phyloP scores from a whole-genome alignment of 148 eudicot genomes.

The Persicaria maculosa region DNA sequence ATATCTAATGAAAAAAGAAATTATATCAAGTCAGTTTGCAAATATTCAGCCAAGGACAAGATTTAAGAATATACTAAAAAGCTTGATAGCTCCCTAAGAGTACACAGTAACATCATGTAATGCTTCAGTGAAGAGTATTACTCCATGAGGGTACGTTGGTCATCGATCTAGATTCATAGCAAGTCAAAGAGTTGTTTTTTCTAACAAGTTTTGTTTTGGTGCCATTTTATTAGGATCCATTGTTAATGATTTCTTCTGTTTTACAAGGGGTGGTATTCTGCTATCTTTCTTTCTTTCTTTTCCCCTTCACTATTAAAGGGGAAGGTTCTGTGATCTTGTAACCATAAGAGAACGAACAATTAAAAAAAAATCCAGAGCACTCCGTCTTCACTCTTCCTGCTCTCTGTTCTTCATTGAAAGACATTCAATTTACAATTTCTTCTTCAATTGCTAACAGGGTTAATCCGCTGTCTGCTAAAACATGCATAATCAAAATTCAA shows the following conservation, averaged over 20 bases:
- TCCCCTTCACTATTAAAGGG: neutral
- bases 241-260: neutral
- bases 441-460: neutral
- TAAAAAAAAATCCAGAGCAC: neutral
- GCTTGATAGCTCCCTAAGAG: neutral
- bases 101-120: neutral
- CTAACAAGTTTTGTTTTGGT: neutral
- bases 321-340: neutral
- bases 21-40: neutral
- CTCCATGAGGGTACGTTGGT: neutral
- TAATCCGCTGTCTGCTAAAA: neutral
- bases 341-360: neutral
- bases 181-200: neutral
- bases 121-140: neutral
- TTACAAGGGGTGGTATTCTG: neutral
- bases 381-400: neutral
- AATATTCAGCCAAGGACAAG: neutral
- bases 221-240: neutral
- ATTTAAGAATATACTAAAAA: neutral
- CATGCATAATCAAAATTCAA: neutral
- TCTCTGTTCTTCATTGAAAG: neutral
- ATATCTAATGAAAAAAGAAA: constrained; percentile 42
- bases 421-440: neutral
- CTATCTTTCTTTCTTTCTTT: neutral
- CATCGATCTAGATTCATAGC: neutral